A percentile compares a stretch with the other conserved stretches of the same genome.
These are phyloP conservation scores for Nicotiana undulata DNA, from an alignment of 257 asterid genomes.

Conservation along the genomic window DNA sequence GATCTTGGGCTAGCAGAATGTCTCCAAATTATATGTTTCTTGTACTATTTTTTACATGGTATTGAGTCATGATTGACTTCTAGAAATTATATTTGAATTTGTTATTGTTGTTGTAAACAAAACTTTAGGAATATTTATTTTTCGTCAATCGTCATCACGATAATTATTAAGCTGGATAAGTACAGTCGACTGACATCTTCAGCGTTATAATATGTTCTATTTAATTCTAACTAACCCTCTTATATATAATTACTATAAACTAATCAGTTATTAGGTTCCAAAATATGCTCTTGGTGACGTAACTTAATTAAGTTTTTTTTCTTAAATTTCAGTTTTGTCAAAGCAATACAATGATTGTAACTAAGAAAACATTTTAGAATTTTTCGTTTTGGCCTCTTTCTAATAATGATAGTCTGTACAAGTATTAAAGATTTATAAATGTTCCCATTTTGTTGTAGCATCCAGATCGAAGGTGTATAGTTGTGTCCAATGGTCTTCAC, in stretches of 20 bases:
- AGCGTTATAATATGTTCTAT: background rate
- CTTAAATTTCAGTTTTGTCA: background rate
- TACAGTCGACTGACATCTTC: background rate
- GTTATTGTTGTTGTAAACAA: too few relatives aligned
- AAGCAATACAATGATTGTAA: background rate
- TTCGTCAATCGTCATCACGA: background rate
- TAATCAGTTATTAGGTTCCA: background rate
- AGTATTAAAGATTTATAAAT: background rate
- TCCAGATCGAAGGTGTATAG: background rate
- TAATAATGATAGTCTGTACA: background rate
- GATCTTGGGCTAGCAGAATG: too few relatives aligned
- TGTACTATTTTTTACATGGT: too few relatives aligned
- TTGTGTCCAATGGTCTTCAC: background rate
- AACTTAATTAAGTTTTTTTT: background rate
- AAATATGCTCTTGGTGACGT: background rate
- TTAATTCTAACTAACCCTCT: background rate
- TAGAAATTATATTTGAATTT: too few relatives aligned
- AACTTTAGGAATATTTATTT: background rate
- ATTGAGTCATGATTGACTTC: too few relatives aligned
- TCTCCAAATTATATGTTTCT: too few relatives aligned
- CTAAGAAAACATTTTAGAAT: background rate
- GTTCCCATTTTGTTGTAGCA: background rate
- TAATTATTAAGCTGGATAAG: background rate
- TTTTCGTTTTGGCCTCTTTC: background rate
- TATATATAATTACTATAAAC: background rate